These are phyloP conservation scores for Tolypocladium tundrense DNA, from an alignment of 2,329 filamentous ascomycete species.

Conservation along the genomic window DNA sequence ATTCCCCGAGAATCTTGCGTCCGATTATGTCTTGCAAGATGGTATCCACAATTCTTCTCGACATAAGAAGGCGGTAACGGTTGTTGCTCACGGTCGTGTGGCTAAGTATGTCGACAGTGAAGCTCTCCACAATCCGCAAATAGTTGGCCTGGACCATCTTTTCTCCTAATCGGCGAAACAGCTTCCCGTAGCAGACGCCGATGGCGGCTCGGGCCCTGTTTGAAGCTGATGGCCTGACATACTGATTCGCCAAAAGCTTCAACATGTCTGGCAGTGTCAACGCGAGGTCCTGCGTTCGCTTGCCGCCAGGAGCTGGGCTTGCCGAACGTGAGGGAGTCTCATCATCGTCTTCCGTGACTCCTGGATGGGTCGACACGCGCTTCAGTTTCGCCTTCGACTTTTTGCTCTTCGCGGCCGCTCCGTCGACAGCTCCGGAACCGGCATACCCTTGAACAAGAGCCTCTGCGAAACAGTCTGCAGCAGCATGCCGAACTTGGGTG, in stretches of 20 bases:
- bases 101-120: conserved; percentile 72
- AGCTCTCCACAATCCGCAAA: conserved; percentile 65
- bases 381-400: conserved; percentile 55
- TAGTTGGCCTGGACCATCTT: conserved; percentile 78
- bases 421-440: conserved; percentile 35
- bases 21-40: conserved; percentile 79
- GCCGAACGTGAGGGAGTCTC: conserved; percentile 56
- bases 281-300: conserved; percentile 61
- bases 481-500: conserved; percentile 68
- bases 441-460: conserved; percentile 70
- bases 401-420: conserved; percentile 52
- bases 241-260: conserved; percentile 69
- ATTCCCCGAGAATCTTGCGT: conserved; percentile 73
- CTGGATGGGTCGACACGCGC: conserved; percentile 48
- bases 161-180: conserved; percentile 70
- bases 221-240: conserved; percentile 65
- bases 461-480: conserved; percentile 74
- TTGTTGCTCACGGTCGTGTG: conserved; percentile 69
- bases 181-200: conserved; percentile 75
- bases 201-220: conserved; percentile 76
- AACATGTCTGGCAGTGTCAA: conserved; percentile 72
- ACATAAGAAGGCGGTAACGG: conserved; percentile 76
- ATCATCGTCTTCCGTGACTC: conserved; percentile 61
- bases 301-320: conserved; percentile 58
- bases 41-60: conserved; percentile 73